Base-by-base conservation (phyloP, 345 rosid species). In the Garcia nutans region DNA sequence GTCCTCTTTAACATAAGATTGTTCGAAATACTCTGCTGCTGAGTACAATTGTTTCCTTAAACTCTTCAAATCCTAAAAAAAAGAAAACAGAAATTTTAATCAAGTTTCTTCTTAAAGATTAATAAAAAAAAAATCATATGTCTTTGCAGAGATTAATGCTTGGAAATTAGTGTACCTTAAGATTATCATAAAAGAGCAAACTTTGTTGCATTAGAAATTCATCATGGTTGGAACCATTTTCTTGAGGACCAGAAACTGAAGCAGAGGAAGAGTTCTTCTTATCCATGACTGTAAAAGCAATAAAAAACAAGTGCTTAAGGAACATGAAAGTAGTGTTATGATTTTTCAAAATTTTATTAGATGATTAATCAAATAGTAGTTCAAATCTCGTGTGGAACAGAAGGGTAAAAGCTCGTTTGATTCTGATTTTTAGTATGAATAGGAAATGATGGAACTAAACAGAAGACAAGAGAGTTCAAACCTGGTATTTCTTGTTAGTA, bases 21-120 rank as follows among this genome's bases (percentile, higher is more conserved):
- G 41, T 84, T 95, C 99, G 74, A 90, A 93, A 79, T 91, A 87
- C 23, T 95, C 94, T 42, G 98, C 98, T 16, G 97, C 99, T 24
- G 90, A 88, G 85, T 89, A 91, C 58, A 95, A 74, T 65, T 95
- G 98, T 72, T 86, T 79, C 82, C 90, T 87, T 67, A 95, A 65
- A 74, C 77, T 86, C 91, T 87, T 95, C 85, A 95, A 81, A 63
- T 93, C 99, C 98, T 95, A 47, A 72, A 74, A 59, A 1, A 76
- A 68, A 58, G 49, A 74, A 65, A 78, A 42, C 67, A 49, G 52
- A n/a, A n/a, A n/a, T n/a, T n/a, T n/a, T n/a, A n/a, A n/a, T n/a
- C n/a, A n/a, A n/a, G n/a, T n/a, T n/a, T n/a, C n/a, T n/a, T n/a
- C 31, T 28, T 28, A 28, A 28, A 28, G 31, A 28, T 1, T 28